Conservation (phyloP, 2,329 filamentous ascomycete genomes). For the Cytospora chrysosperma region DNA sequence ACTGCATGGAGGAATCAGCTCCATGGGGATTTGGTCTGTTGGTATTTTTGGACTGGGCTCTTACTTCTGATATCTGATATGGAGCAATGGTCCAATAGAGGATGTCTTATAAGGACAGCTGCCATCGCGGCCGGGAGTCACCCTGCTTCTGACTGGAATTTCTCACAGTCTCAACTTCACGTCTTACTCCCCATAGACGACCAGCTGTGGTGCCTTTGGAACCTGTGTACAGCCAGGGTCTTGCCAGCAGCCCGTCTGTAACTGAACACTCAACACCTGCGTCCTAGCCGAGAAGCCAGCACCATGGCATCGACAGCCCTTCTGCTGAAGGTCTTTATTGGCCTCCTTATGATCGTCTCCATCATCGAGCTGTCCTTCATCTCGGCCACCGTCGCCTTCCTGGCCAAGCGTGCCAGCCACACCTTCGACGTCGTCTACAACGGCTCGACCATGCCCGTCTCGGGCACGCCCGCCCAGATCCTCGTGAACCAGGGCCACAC, state of each 20-base stretch:
- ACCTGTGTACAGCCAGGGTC: background rate
- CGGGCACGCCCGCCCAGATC: conserved; percentile 33
- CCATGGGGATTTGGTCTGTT: conserved; percentile 1
- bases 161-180: background rate
- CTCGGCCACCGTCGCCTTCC: conserved; percentile 39
- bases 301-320: conserved; percentile 23
- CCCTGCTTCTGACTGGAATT: background rate
- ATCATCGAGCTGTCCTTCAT: conserved; percentile 41
- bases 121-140: background rate
- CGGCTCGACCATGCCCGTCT: conserved; percentile 29
- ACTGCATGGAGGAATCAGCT: conserved; percentile 5
- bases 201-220: background rate
- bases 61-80: background rate
- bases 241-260: background rate
- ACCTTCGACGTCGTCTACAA: conserved; percentile 30
- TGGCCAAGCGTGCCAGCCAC: conserved; percentile 34
- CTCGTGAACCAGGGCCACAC: conserved; percentile 43
- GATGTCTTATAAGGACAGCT: conserved; percentile 1
- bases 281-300: background rate
- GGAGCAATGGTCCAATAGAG: background rate
- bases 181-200: background rate
- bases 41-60: conserved; percentile 12
- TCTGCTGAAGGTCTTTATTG: conserved; percentile 30
- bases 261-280: background rate
- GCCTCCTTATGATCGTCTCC: conserved; percentile 37